Evolutionary conservation across 306 rosid genomes (phyloP).

Genomic region (Cicer arietinum): DNA sequence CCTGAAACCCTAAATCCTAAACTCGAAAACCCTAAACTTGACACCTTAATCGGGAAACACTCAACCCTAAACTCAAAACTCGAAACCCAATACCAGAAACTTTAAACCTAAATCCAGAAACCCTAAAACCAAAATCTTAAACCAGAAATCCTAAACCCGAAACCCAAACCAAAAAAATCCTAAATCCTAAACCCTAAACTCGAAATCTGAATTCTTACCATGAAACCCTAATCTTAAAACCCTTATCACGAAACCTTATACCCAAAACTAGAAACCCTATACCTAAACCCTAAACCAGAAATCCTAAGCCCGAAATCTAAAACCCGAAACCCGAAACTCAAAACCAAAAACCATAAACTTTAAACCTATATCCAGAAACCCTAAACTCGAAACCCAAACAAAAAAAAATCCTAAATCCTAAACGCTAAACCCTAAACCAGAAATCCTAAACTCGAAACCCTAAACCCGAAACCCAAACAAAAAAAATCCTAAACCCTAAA

Average conservation of each 20-base stretch:
- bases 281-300: background rate
- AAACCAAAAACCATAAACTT: background rate
- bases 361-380: background rate
- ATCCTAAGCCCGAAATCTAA: background rate
- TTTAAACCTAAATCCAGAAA: background rate
- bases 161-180: too few relatives aligned
- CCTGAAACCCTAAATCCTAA: too few relatives aligned
- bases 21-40: too few relatives aligned
- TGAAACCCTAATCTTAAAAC: background rate
- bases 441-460: background rate
- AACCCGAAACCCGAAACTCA: background rate
- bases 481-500: constrained; percentile 12
- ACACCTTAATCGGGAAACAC: background rate
- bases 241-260: background rate
- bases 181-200: too few relatives aligned
- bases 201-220: background rate
- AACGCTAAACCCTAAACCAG: constrained; percentile 4
- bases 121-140: background rate
- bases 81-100: background rate
- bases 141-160: background rate
- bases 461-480: background rate
- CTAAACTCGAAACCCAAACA: constrained; percentile 6
- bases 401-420: background rate
- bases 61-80: background rate
- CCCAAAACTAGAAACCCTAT: background rate